Conservation (phyloP, 345 rosid species). For the Linum lewisii region DNA sequence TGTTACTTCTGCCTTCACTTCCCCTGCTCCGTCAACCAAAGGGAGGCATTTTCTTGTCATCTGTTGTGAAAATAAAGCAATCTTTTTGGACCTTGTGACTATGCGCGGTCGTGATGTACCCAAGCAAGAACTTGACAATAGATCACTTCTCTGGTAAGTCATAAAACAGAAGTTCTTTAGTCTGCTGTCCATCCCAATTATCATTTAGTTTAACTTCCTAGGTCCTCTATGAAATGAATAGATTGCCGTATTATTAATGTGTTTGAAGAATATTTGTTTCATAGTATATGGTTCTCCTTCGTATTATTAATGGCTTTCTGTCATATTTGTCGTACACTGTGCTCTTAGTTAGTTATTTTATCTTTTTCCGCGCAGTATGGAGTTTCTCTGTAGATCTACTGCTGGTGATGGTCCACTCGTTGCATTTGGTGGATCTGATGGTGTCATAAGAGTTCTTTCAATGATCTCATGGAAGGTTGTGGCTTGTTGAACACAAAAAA, state of each 20-base stretch:
- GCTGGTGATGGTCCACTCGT: conserved; percentile 92
- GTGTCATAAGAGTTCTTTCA: conserved; percentile 96
- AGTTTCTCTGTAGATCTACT: conserved; percentile 70
- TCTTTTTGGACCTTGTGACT: conserved; percentile 90
- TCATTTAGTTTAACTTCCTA: background rate
- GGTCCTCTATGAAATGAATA: background rate
- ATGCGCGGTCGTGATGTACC: conserved; percentile 99
- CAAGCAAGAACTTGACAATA: conserved; percentile 92
- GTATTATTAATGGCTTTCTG: background rate
- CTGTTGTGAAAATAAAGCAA: conserved; percentile 92
- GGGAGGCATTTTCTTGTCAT: conserved; percentile 95
- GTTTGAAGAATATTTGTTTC: background rate
- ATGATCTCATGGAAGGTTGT: conserved; percentile 99
- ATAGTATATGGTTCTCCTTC: background rate
- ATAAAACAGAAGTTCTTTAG: background rate
- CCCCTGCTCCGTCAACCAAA: conserved; percentile 83
- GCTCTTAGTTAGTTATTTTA: background rate
- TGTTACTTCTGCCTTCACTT: conserved; percentile 70
- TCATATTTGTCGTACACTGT: background rate
- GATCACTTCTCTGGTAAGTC: conserved; percentile 77
- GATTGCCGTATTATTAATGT: background rate
- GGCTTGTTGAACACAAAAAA: background rate
- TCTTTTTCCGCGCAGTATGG: conserved; percentile 55
- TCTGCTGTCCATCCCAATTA: background rate
- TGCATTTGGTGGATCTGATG: conserved; percentile 98